Evolutionary conservation across 164 flowering plant species (phyloP).

Genomic region (Vitis riparia): DNA sequence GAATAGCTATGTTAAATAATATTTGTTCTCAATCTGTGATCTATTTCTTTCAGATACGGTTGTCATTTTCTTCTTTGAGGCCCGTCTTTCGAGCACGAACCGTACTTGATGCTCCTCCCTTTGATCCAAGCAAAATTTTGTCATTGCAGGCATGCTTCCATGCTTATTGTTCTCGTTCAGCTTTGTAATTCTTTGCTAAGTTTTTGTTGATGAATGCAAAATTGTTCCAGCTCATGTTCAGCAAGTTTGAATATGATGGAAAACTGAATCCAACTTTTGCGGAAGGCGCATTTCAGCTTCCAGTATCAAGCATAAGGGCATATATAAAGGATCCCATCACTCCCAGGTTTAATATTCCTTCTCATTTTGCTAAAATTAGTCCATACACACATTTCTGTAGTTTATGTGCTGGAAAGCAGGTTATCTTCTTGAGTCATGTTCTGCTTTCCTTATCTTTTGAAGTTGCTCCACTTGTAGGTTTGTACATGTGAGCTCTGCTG

Average conservation of each 20-base stretch:
- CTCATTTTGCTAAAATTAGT: neutral
- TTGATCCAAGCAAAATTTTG: slow-evolving; percentile 64
- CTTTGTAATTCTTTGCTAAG: neutral
- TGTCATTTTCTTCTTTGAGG: slow-evolving; percentile 84
- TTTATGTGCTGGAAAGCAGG: neutral
- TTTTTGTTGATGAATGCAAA: slow-evolving; percentile 3
- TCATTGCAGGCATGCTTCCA: slow-evolving; percentile 70
- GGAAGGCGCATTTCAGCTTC: slow-evolving; percentile 94
- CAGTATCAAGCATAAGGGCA: slow-evolving; percentile 68
- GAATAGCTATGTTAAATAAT: neutral
- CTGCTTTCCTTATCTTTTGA: neutral
- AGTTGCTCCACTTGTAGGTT: slow-evolving; percentile 52
- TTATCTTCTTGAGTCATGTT: neutral
- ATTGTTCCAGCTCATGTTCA: slow-evolving; percentile 90
- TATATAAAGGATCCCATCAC: slow-evolving; percentile 76
- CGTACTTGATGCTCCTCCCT: slow-evolving; percentile 76
- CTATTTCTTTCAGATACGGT: slow-evolving; percentile 45
- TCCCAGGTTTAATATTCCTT: slow-evolving; percentile 58
- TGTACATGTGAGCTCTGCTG: slow-evolving; percentile 97
- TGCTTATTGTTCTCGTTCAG: neutral
- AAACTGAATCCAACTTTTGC: slow-evolving; percentile 85
- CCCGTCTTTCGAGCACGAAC: slow-evolving; percentile 92
- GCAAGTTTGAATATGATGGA: slow-evolving; percentile 97
- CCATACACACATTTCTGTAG: neutral
- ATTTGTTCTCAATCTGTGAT: neutral